Base-by-base conservation (phyloP, 2,329 filamentous ascomycete species). In the Sporothrix pallida region DNA sequence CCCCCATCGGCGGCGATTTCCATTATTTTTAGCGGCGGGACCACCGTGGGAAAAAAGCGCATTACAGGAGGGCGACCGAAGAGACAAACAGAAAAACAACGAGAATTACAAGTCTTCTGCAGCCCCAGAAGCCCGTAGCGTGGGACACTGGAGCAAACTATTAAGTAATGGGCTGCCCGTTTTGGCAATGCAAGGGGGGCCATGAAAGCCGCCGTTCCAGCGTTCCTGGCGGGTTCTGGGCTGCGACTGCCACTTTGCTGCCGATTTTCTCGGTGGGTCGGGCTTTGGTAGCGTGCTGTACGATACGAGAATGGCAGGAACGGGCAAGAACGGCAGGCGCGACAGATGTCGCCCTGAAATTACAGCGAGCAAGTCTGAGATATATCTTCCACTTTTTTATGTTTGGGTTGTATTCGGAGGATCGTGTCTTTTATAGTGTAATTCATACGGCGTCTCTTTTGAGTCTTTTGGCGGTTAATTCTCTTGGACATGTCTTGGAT, bases 111-210 rank as follows among this genome's bases (percentile, higher is more conserved):
- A 31, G 62, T 26, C 42, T 46, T 12, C 9, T 2, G 3, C 13
- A 52, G 65, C 46, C 20, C 44, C 67, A 20, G 26, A 17, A 56
- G 67, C 67, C 46, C 67, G 48, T 52, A 54, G 46, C 46, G 46
- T 23, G 65, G 65, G 67, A 48, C 62, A 48, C 62, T 23, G 15
- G 44, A 54, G 70, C 58, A 72, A 74, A 44, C 69, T 58, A 63
- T 74, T 74, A 74, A 52, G 62, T 74, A 74, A 74, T 74, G 73
- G 70, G 62, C 62, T 74, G 73, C 73, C 73, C 12, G 1, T 72
- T 72, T 69, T 13, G 70, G 62, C 62, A 54, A 54, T 20, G 42
- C 15, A 37, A 42, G 26, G 20, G n/a, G 48, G 23, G n/a, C 50
- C 48, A 37, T 7, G 31, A 13, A 42, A 71, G 69, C 17, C 20